A percentile compares a stretch with the other conserved stretches of the same genome.
phyloP scores from a whole-genome alignment of 768 basidiomycete genomes.

The Phanerochaete carnosa region DNA sequence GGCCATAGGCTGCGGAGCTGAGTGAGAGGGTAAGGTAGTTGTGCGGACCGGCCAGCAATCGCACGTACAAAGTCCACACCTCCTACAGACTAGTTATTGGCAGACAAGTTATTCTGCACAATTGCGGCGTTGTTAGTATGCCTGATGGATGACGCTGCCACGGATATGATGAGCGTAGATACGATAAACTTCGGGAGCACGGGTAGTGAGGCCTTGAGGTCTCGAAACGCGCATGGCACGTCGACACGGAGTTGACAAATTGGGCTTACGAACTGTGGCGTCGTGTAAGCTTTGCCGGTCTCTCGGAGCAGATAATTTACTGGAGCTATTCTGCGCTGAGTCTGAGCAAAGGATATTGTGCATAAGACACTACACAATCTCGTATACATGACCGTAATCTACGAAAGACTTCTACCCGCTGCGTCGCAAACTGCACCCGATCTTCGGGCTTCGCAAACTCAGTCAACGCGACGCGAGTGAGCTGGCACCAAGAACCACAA shows the following conservation, averaged over 20 bases:
- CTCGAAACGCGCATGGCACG: not conserved
- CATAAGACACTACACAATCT: too few relatives aligned
- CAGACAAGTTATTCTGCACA: not conserved
- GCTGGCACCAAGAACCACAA: conserved; percentile 15
- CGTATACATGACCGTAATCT: too few relatives aligned
- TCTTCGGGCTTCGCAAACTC: not conserved
- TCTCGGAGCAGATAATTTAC: too few relatives aligned
- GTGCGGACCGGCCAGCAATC: not conserved
- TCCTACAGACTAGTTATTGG: not conserved
- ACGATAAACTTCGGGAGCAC: too few relatives aligned
- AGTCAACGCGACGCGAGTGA: conserved; percentile 10
- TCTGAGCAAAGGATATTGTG: too few relatives aligned
- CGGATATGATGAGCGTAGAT: too few relatives aligned
- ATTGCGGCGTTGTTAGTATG: not conserved
- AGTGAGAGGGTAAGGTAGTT: not conserved
- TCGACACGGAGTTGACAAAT: not conserved
- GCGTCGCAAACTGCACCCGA: too few relatives aligned
- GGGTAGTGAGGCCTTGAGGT: too few relatives aligned
- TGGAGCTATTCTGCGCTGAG: too few relatives aligned
- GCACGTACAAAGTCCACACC: not conserved
- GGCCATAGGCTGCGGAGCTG: conserved; percentile 6
- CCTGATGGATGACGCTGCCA: not conserved
- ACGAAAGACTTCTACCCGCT: too few relatives aligned
- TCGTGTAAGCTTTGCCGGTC: not conserved
- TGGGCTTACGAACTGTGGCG: not conserved